Base-by-base conservation (phyloP, 2,329 filamentous ascomycete species). In the Hyphodiscus sp. region DNA sequence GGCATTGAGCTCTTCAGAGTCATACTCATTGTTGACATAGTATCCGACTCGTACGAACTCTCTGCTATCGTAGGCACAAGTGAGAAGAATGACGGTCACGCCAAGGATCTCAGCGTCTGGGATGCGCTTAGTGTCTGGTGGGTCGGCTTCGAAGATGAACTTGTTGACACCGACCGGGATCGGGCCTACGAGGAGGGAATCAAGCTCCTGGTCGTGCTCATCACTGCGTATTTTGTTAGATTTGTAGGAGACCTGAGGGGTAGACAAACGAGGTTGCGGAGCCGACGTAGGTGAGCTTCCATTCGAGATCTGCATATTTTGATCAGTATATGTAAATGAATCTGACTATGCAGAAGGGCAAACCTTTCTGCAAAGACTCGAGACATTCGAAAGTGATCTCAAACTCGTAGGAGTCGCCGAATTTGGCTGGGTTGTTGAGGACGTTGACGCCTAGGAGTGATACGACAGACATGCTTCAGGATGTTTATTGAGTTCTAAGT, bases 21-120 rank as follows among this genome's bases (percentile, higher is more conserved):
- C 90, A 71, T 99, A 99, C 72, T 99, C 95, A 67, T 99, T 99
- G 79, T 97, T 99, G 67, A 99, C 94, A 65, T 99, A 99, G 81
- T 99, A 99, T 58, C 94, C 94, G 43, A 99, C 92, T 61, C 94
- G 91, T 41, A 99, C 91, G 66, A 99, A 99, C 72, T 99, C 94
- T 67, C 94, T 85, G 51, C 88, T 87, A 67, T 99, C 94, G 74
- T 99, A 99, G 71, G 90, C 88, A 74, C 94, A 97, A 54, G 91
- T 96, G 61, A 99, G 81, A 52, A 99, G 86, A 65, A 99, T 91
- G 66, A 99, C 94, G 3, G 94, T 99, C 49, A 99, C 95, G 56
- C 94, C 94, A 45, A 99, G 82, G 65, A 99, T 91, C 74, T 99
- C 95, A 63, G 89, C 91, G 63, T 91, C 87, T 53, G 94, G 94